Evolutionary conservation across 345 rosid species (phyloP), one percentile per base, ranked within the genome.

Genomic region (Hirschfeldia incana): DNA sequence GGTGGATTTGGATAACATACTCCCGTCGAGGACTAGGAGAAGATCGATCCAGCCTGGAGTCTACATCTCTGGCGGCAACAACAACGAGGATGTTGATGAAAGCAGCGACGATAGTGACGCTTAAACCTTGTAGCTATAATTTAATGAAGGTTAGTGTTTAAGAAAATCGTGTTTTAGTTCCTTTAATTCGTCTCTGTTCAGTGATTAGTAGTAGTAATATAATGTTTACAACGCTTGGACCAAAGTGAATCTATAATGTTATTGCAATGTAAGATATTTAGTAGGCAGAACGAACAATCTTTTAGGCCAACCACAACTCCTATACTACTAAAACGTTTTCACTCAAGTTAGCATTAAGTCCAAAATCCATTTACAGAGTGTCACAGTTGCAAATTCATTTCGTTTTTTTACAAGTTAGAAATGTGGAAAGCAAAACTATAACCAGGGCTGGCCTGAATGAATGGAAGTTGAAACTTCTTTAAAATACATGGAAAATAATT

Each of bases 1-100:
- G 90, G 97, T 95, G 69, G 99, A 95, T 87, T 80, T 90, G 88
- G 89, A 90, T 75, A 95, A 95, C 75, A 95, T 95, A 63, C 86
- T 95, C 5, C 94, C 97, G 0, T 89, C 97, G 1, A 87, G 99
- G 88, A 93, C 98, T 12, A 84, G 98, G 75, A 77, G 87, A 72
- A 77, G 83, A 44, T 79, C 76, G 29, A 78, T 72, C 34, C 85
- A 71, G 69, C 89, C 97, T 21, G 95, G 95, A 53, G 78, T 87
- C 59, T 83, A 72, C 80, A 86, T 90, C 69, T 81, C 86, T 32
- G 82, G 21, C 21, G 39, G 39, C 39, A 71, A 71, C 60, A 63
- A 60, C 17, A 76, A 72, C 4, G 82, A 69, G 36, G 84, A 58
- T 21, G 21, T 21, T 28, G n/a, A 42, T 42, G 88, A 73, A 55